Evolutionary conservation across 768 basidiomycete genomes (phyloP).

Genomic region (Russula ochroleuca): DNA sequence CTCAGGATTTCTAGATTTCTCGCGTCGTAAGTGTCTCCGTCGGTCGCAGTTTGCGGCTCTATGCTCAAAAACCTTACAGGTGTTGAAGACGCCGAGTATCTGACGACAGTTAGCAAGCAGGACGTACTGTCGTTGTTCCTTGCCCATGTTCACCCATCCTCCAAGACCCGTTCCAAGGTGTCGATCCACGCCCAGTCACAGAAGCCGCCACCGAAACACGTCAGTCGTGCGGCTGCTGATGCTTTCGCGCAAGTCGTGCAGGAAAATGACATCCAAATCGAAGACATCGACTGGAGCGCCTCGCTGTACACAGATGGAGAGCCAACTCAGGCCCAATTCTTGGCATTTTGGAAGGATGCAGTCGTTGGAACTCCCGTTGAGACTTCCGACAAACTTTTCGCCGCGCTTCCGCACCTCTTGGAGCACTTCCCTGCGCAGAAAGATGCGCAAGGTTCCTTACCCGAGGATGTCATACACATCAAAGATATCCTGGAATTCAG

Average conservation of each 20-base stretch:
- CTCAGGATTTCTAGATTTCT: constrained; percentile 82
- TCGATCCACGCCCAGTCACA: constrained; percentile 79
- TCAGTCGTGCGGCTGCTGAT: constrained; percentile 59
- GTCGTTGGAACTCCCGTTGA: constrained; percentile 38
- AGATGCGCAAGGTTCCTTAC: constrained; percentile 45
- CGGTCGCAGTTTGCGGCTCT: not conserved
- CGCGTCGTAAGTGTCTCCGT: constrained; percentile 55
- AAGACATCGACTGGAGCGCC: constrained; percentile 49
- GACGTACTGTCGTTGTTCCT: constrained; percentile 73
- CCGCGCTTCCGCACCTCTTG: constrained; percentile 53
- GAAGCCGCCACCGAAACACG: constrained; percentile 52
- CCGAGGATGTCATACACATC: constrained; percentile 54
- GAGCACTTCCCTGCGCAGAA: constrained; percentile 52
- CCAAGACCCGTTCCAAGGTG: constrained; percentile 69
- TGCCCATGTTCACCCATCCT: constrained; percentile 63
- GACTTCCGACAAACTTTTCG: constrained; percentile 45
- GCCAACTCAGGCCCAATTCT: constrained; percentile 59
- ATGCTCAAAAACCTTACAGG: constrained; percentile 40
- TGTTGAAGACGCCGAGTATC: constrained; percentile 61
- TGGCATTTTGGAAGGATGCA: constrained; percentile 53
- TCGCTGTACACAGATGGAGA: constrained; percentile 47
- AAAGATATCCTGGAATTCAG: constrained; percentile 66
- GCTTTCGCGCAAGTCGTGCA: constrained; percentile 56
- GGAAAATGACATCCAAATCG: constrained; percentile 45
- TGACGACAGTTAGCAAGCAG: constrained; percentile 63